Evolutionary conservation across 768 basidiomycete species (phyloP).

Genomic region (Mycena galericulata): DNA sequence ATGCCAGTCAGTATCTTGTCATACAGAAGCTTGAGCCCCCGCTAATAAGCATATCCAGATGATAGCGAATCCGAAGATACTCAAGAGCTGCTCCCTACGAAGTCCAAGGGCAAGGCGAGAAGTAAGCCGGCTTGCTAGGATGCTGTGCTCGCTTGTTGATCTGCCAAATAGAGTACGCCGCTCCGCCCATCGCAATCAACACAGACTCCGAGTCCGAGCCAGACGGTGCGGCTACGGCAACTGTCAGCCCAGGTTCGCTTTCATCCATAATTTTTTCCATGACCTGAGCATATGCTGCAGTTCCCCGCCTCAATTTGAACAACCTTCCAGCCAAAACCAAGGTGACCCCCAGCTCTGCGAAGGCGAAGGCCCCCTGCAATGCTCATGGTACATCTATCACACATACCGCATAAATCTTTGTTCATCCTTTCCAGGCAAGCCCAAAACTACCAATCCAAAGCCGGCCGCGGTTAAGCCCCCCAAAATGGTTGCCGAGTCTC

Average conservation of each 20-base stretch:
- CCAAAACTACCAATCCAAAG: background rate
- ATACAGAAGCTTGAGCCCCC: too few relatives aligned
- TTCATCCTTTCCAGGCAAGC: background rate
- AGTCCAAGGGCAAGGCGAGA: background rate
- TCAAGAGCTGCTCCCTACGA: background rate
- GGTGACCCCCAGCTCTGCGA: background rate
- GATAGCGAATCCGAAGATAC: background rate
- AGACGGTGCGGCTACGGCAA: background rate
- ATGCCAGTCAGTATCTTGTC: too few relatives aligned
- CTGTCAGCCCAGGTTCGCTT: background rate
- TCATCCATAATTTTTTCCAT: background rate
- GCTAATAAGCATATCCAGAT: too few relatives aligned
- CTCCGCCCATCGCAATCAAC: background rate
- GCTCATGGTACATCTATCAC: background rate
- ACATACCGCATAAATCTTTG: background rate
- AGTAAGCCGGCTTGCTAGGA: background rate
- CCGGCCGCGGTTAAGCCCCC: background rate
- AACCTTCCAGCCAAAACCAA: background rate
- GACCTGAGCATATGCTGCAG: background rate
- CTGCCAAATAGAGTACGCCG: background rate
- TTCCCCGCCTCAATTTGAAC: background rate
- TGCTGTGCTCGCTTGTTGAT: too few relatives aligned
- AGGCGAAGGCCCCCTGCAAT: background rate
- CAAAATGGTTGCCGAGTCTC: background rate
- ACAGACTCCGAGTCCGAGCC: conserved; percentile 44